Evolutionary conservation across 2,329 filamentous ascomycete species (phyloP).

Genomic region (Leptographium galeiforme): DNA sequence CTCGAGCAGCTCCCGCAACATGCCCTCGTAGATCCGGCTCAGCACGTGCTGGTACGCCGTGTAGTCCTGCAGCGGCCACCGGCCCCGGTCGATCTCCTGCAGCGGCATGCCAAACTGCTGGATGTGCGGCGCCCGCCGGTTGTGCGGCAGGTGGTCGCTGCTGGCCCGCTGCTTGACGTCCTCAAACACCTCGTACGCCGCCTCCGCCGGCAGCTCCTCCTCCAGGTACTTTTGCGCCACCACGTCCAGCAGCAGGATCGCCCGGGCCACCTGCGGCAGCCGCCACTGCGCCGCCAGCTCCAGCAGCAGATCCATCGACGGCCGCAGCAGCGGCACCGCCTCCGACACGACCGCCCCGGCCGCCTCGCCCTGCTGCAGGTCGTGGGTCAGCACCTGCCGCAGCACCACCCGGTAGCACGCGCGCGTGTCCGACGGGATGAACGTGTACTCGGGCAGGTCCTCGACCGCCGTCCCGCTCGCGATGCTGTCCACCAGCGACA

Average conservation of each 20-base stretch:
- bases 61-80: slow-evolving; percentile 58
- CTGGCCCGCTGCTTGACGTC: slow-evolving; percentile 50
- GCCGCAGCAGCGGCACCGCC: slow-evolving; percentile 49
- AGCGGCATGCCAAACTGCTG: slow-evolving; percentile 37
- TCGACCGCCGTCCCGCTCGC: slow-evolving; percentile 37
- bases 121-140: slow-evolving; percentile 48
- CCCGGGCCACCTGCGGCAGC: slow-evolving; percentile 66
- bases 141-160: slow-evolving; percentile 40
- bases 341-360: slow-evolving; percentile 6
- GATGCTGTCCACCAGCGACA: slow-evolving; percentile 39
- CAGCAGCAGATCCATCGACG: slow-evolving; percentile 68
- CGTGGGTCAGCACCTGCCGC: slow-evolving; percentile 58
- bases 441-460: slow-evolving; percentile 64
- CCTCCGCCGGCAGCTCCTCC: slow-evolving; percentile 67
- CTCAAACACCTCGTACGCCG: slow-evolving; percentile 71
- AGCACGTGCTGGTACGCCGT: slow-evolving; percentile 63
- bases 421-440: slow-evolving; percentile 75
- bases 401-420: slow-evolving; percentile 74
- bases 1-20: slow-evolving; percentile 70
- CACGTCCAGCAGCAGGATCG: slow-evolving; percentile 74
- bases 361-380: slow-evolving; percentile 33
- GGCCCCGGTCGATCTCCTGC: slow-evolving; percentile 40
- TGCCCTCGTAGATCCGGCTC: slow-evolving; percentile 60
- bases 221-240: slow-evolving; percentile 74
- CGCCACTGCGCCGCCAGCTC: slow-evolving; percentile 84